Conservation (phyloP, 2,329 filamentous ascomycete species). For the Nemania bipapillata region DNA sequence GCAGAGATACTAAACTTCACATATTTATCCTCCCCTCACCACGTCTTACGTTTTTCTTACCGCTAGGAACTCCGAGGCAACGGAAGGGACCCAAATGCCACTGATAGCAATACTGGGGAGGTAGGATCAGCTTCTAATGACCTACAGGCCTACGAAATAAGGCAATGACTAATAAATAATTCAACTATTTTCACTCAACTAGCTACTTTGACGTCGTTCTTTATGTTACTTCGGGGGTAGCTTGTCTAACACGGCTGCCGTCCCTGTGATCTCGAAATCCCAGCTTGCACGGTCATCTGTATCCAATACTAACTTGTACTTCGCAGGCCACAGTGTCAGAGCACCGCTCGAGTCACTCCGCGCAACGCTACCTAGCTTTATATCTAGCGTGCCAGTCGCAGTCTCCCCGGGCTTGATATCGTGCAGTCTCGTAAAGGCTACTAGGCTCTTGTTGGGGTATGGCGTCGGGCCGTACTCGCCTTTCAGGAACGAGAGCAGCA, state of each 20-base stretch:
- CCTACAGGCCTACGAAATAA: neutral
- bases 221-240: constrained; percentile 39
- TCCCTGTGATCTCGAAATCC: constrained; percentile 61
- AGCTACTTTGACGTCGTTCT: neutral
- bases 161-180: neutral
- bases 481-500: constrained; percentile 62
- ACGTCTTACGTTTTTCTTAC: too few species aligned
- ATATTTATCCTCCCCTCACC: too few species aligned
- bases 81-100: neutral
- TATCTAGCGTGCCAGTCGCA: constrained; percentile 51
- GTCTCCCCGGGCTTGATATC: constrained; percentile 52
- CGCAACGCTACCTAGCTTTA: constrained; percentile 62
- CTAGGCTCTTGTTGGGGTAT: constrained; percentile 64
- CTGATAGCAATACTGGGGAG: neutral
- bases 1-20: neutral
- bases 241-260: constrained; percentile 56
- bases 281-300: constrained; percentile 54
- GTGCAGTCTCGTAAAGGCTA: constrained; percentile 60
- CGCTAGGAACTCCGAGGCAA: too few species aligned
- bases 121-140: neutral
- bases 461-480: constrained; percentile 60
- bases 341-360: constrained; percentile 63
- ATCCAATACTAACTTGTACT: constrained; percentile 61
- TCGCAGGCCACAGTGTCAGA: constrained; percentile 64
- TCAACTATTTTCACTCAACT: neutral